Evolutionary conservation across 257 asterid genomes (phyloP).

Genomic region (Striga asiatica): DNA sequence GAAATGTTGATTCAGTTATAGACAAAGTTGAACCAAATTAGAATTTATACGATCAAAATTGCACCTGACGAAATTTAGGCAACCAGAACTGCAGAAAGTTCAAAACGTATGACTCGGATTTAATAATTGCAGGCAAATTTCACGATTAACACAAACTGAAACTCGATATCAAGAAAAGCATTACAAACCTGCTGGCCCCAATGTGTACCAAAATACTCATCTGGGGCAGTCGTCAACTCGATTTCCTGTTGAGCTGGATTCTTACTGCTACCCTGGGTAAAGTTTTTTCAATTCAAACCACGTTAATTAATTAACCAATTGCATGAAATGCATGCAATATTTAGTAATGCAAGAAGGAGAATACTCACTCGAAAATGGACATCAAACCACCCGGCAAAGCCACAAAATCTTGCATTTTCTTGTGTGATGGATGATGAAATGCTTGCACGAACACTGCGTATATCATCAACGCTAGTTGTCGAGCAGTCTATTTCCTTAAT

Average conservation of each 20-base stretch:
- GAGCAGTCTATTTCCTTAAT: conserved; percentile 82
- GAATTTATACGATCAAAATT: too few relatives aligned
- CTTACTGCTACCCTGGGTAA: conserved; percentile 48
- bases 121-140: too few relatives aligned
- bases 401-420: conserved; percentile 56
- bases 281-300: conserved; percentile 15
- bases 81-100: too few relatives aligned
- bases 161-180: background rate
- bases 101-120: too few relatives aligned
- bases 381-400: conserved; percentile 98
- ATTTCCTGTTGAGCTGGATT: conserved; percentile 67
- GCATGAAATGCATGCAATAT: background rate
- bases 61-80: too few relatives aligned
- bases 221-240: conserved; percentile 82
- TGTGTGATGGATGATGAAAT: conserved; percentile 57
- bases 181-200: conserved; percentile 94
- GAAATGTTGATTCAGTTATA: too few relatives aligned
- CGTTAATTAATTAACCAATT: conserved; percentile 3
- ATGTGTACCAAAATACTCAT: conserved; percentile 58
- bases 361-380: conserved; percentile 90
- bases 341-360: background rate
- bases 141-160: too few relatives aligned
- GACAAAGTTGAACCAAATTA: too few relatives aligned
- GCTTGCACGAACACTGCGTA: conserved; percentile 41
- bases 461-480: conserved; percentile 49